phyloP scores from a whole-genome alignment of 345 rosid genomes.

The Corymbia maculata region DNA sequence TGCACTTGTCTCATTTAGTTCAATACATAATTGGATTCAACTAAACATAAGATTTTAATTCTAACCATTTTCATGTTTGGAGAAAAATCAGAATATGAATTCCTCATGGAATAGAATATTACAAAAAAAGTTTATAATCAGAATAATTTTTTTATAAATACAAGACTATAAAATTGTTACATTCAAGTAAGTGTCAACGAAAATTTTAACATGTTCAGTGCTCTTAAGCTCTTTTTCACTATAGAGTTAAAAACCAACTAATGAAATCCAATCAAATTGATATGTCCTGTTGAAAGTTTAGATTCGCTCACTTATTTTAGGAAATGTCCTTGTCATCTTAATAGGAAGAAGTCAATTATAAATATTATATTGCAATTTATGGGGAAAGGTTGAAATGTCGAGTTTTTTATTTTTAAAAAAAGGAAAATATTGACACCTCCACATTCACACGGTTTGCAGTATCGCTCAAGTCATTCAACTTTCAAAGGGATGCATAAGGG shows the following conservation, averaged over 20 bases:
- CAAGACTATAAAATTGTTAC: no score
- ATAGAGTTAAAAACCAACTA: no score
- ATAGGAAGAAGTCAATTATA: background rate
- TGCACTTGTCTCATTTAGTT: no score
- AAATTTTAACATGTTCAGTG: no score
- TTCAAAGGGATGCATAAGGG: background rate
- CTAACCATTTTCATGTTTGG: no score
- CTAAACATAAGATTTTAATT: no score
- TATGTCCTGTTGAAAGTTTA: background rate
- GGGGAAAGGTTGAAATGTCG: background rate
- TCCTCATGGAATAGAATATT: no score
- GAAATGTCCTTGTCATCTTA: background rate
- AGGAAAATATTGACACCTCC: background rate
- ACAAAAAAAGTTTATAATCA: rapidly evolving
- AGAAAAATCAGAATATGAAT: no score
- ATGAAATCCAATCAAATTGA: background rate
- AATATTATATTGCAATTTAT: background rate
- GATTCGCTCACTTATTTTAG: background rate
- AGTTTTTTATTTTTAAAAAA: background rate
- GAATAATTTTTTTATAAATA: no score
- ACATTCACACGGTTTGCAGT: background rate
- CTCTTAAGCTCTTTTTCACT: no score
- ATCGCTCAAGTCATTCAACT: background rate
- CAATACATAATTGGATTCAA: no score
- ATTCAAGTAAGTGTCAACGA: no score